Evolutionary conservation across 1,284 basidiomycete genomes (phyloP), one percentile per base, ranked within the genome.

Genomic region (Rhizopogon hawkerae): DNA sequence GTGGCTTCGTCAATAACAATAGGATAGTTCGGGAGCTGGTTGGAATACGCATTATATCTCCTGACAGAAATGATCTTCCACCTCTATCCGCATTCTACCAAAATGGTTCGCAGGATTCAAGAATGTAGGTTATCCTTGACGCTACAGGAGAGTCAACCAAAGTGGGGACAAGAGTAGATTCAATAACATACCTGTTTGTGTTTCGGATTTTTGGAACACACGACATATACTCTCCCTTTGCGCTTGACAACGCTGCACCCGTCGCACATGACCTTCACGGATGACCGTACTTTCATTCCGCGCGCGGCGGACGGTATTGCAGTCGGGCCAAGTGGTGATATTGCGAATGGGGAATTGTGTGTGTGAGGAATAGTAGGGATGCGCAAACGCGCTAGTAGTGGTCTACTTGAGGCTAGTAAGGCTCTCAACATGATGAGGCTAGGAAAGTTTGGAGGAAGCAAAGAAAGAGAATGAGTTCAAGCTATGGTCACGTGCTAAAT

Each of bases 241-340:
- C 95, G 72, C 65, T 77, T 78, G 21, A 94, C 92, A 41, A 94
- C 72, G 55, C 77, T 83, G 69, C 92, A 95, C 10, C 90, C 89
- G 55, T 92, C 90, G 67, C 92, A 95, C 78, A 93, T 87, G 51
- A 81, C 74, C 73, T 96, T 97, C 58, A 98, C 90, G 6, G 91
- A 92, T 29, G 89, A 88, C 53, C 94, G 83, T 49, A 98, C 94
- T 76, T 98, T 98, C 90, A 97, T 96, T 36, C 92, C 92, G 57
- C 94, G 73, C 24, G 75, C 65, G 16, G 79, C 61, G 7, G 67
- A 55, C 14, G 68, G 68, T 48, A 56, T 59, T 29, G 63, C 55
- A 31, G 57, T 47, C 18, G 58, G 49, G 37, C 34, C 60, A 21
- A 10, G 54, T 11, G 52, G 52, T 13, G 55, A 56, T 68, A 68